Percentiles rank a stretch among this genome's conserved stretches.
These are phyloP conservation scores for Hordeum pubiflorum DNA, from an alignment of 202 grass and related monocot species.

Conservation along the genomic window DNA sequence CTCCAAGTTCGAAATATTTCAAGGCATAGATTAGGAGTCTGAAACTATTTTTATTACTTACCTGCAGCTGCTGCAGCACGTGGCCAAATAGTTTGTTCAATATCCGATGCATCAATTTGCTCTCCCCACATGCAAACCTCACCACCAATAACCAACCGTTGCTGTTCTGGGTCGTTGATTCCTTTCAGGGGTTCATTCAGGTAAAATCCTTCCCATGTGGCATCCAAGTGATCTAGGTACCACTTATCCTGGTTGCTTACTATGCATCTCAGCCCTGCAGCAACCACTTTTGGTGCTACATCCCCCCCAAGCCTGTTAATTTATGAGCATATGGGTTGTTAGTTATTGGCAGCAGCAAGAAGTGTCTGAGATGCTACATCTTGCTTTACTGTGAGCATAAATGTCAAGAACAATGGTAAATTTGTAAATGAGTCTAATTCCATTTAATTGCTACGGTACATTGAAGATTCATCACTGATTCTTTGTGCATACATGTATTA, in stretches of 20 bases:
- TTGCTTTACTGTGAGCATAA: neutral
- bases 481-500: neutral
- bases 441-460: neutral
- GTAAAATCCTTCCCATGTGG: slow-evolving; percentile 79
- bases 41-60: slow-evolving; percentile 30
- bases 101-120: slow-evolving; percentile 78
- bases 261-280: slow-evolving; percentile 75
- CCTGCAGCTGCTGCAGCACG: slow-evolving; percentile 91
- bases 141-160: slow-evolving; percentile 72
- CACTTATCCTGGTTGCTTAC: slow-evolving; percentile 95
- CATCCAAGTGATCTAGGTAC: slow-evolving; percentile 93
- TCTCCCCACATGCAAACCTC: slow-evolving; percentile 95
- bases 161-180: slow-evolving; percentile 55
- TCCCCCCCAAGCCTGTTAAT: slow-evolving; percentile 61
- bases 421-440: neutral
- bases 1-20: slow-evolving; percentile 8
- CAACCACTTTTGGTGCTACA: slow-evolving; percentile 69
- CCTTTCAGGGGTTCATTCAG: slow-evolving; percentile 67
- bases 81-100: slow-evolving; percentile 94
- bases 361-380: neutral
- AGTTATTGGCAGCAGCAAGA: neutral
- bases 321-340: slow-evolving; percentile 7
- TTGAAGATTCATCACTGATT: neutral
- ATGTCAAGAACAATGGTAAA: slow-evolving; percentile 2
- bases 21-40: slow-evolving; percentile 9